Percentiles rank a stretch among this genome's conserved stretches.
These are phyloP conservation scores for Oxytropis ochrocephala DNA, from an alignment of 306 rosid genomes.

Conservation along the genomic window DNA sequence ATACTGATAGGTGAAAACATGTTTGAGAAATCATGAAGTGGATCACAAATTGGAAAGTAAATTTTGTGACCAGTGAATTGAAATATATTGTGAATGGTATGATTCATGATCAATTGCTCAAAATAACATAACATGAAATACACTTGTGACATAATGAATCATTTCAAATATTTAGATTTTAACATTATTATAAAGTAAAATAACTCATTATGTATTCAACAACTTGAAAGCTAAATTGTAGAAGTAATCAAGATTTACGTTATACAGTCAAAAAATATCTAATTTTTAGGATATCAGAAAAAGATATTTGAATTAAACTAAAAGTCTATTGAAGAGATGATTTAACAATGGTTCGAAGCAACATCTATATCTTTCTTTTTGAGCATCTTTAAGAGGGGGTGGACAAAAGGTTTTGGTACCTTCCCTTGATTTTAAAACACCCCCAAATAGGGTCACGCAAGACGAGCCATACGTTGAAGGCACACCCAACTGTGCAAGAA, in stretches of 20 bases:
- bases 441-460: background rate
- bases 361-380: background rate
- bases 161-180: background rate
- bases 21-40: background rate
- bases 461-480: background rate
- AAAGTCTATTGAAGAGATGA: background rate
- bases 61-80: background rate
- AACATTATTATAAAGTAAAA: background rate
- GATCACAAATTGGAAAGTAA: background rate
- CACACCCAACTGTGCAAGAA: background rate
- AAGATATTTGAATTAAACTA: background rate
- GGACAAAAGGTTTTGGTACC: background rate
- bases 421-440: background rate
- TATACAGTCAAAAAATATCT: background rate
- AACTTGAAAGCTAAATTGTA: background rate
- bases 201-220: background rate
- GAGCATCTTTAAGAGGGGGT: background rate
- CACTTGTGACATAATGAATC: background rate
- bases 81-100: background rate
- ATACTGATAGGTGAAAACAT: background rate
- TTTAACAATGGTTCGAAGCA: background rate
- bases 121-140: background rate
- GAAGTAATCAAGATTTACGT: background rate
- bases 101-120: background rate
- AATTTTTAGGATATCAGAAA: background rate